Conservation (phyloP, 768 basidiomycete genomes). For the Phanerochaete carnosa region DNA sequence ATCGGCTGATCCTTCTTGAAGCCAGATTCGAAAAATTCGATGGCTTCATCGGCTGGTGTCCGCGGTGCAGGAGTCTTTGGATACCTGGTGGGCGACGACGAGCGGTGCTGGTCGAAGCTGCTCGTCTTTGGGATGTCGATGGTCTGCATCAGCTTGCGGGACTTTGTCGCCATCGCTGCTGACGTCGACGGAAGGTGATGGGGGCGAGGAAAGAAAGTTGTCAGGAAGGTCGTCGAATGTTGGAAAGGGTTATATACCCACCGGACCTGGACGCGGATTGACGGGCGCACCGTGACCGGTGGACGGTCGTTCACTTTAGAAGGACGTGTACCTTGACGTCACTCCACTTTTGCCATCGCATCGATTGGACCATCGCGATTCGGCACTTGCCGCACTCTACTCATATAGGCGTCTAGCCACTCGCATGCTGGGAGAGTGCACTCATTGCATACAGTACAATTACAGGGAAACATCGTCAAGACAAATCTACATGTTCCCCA, state of each 20-base stretch:
- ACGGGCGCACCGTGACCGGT: neutral
- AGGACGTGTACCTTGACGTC: neutral
- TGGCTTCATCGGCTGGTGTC: slow-evolving; percentile 91
- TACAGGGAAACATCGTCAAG: slow-evolving; percentile 5
- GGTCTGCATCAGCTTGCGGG: neutral
- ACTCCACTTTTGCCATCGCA: slow-evolving; percentile 3
- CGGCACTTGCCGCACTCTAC: neutral
- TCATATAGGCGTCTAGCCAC: neutral
- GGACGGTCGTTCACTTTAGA: neutral
- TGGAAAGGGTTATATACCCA: neutral
- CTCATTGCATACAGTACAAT: slow-evolving; percentile 6
- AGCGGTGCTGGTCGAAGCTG: neutral
- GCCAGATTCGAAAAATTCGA: slow-evolving; percentile 77
- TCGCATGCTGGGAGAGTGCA: neutral
- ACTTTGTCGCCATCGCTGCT: neutral
- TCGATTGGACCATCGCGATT: neutral
- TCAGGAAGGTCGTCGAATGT: neutral
- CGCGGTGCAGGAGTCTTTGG: slow-evolving; percentile 51
- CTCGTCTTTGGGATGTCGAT: neutral
- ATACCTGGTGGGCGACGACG: slow-evolving; percentile 1
- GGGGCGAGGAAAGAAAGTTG: neutral
- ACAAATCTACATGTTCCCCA: slow-evolving; percentile 3
- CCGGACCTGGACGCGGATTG: slow-evolving; percentile 1
- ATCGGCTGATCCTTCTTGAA: slow-evolving; percentile 59
- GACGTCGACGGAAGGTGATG: neutral